Evolutionary conservation across 495 filamentous ascomycete genomes (phyloP).

Genomic region (Sphaerosporella brunnea): DNA sequence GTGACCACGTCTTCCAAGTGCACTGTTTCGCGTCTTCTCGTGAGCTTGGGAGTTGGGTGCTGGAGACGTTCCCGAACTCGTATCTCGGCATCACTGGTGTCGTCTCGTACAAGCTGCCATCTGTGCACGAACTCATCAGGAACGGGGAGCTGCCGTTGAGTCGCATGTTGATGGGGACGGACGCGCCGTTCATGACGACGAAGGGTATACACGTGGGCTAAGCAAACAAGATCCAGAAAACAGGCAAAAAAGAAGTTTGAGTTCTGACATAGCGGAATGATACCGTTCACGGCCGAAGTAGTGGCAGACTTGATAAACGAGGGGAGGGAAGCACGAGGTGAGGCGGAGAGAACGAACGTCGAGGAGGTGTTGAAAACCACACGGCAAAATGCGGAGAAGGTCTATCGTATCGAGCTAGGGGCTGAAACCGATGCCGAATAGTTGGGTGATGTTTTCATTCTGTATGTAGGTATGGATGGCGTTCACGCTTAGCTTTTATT

Average conservation of each 20-base stretch:
- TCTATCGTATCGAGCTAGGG: conserved; percentile 21
- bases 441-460: too few species aligned
- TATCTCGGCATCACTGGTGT: conserved; percentile 20
- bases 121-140: conserved; percentile 5
- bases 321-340: conserved; percentile 5
- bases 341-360: conserved; percentile 4
- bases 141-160: conserved; percentile 13
- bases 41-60: conserved; percentile 7
- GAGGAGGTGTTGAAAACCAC: conserved; percentile 18
- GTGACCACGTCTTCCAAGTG: conserved; percentile 15
- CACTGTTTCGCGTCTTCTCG: conserved; percentile 19
- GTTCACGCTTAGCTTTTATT: too few species aligned
- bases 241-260: conserved; percentile 8
- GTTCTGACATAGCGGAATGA: conserved; percentile 19
- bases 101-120: conserved; percentile 5
- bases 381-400: conserved; percentile 16
- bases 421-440: too few species aligned
- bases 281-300: conserved; percentile 18
- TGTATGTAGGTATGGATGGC: too few species aligned
- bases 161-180: conserved; percentile 17
- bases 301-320: conserved; percentile 11
- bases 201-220: conserved; percentile 13
- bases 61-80: conserved; percentile 13
- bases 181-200: conserved; percentile 20
- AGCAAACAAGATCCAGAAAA: background rate